phyloP scores from a whole-genome alignment of 2,329 filamentous ascomycete species.

The Aspergillus neoniger region DNA sequence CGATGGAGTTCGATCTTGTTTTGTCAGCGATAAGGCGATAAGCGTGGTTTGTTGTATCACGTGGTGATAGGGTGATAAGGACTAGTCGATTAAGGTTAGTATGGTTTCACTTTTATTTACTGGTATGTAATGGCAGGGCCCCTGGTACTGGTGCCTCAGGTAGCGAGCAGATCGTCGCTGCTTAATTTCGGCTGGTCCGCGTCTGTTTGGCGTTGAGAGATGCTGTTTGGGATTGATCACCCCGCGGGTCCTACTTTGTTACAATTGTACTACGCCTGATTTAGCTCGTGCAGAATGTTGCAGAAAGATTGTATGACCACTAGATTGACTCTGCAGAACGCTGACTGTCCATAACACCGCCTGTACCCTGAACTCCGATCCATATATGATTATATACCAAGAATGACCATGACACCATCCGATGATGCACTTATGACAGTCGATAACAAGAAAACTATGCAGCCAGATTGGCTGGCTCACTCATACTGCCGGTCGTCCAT shows the following conservation, averaged over 20 bases:
- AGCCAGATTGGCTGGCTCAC: conserved; percentile 1
- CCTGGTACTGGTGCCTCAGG: neutral
- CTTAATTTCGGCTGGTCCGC: neutral
- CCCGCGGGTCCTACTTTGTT: neutral
- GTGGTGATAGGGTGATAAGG: neutral
- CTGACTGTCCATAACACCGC: neutral
- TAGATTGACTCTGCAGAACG: neutral
- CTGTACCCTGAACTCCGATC: conserved; percentile 1
- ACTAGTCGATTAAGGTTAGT: neutral
- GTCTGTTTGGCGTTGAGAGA: neutral
- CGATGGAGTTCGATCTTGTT: conserved; percentile 5
- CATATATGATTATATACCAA: neutral
- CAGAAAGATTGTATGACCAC: neutral
- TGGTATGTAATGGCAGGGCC: neutral
- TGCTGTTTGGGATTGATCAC: neutral
- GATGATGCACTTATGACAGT: neutral
- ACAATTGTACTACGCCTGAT: too few species aligned
- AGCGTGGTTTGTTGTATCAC: neutral
- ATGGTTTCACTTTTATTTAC: too few species aligned
- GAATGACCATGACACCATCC: neutral
- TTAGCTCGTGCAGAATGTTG: too few species aligned
- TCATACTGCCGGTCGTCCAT: conserved; percentile 22
- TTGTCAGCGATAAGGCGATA: conserved; percentile 6
- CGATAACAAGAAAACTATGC: neutral
- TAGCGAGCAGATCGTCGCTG: neutral